These are phyloP conservation scores for Dalechampia spathulata DNA, from an alignment of 441 rosid genomes.

Conservation along the genomic window DNA sequence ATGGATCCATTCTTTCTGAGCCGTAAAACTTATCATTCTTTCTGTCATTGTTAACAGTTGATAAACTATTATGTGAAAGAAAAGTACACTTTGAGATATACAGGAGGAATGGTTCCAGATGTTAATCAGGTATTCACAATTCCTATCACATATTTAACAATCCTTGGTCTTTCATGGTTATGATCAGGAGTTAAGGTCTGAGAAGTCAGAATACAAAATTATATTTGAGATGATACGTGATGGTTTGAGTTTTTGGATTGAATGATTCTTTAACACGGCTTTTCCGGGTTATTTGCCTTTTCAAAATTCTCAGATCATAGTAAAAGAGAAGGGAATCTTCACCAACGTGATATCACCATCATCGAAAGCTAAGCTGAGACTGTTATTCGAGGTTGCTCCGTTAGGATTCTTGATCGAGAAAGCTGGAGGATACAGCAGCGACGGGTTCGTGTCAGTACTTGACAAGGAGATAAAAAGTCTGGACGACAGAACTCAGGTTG, in stretches of 20 bases:
- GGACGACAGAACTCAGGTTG: conserved; percentile 96
- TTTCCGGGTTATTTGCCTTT: background rate
- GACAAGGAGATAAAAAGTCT: conserved; percentile 65
- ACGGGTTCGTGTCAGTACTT: conserved; percentile 65
- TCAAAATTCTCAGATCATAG: conserved; percentile 51
- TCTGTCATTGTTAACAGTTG: conserved; percentile 45
- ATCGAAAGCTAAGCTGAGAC: conserved; percentile 88
- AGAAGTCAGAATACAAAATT: too few relatives aligned
- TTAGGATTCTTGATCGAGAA: conserved; percentile 80
- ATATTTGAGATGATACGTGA: too few relatives aligned
- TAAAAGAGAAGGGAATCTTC: conserved; percentile 92
- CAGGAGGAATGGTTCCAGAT: conserved; percentile 99
- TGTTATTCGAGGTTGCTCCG: conserved; percentile 93
- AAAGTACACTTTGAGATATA: conserved; percentile 95
- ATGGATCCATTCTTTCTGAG: background rate
- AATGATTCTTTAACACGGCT: too few relatives aligned
- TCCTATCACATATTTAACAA: too few relatives aligned
- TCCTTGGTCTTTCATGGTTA: too few relatives aligned
- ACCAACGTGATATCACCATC: conserved; percentile 85
- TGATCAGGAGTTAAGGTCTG: too few relatives aligned
- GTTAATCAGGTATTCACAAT: conserved; percentile 98
- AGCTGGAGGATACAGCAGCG: conserved; percentile 96
- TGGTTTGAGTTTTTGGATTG: too few relatives aligned
- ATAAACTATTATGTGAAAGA: conserved; percentile 78
- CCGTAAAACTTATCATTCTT: background rate